phyloP scores from a whole-genome alignment of 768 basidiomycete species.

The Boletus tomentosulus region DNA sequence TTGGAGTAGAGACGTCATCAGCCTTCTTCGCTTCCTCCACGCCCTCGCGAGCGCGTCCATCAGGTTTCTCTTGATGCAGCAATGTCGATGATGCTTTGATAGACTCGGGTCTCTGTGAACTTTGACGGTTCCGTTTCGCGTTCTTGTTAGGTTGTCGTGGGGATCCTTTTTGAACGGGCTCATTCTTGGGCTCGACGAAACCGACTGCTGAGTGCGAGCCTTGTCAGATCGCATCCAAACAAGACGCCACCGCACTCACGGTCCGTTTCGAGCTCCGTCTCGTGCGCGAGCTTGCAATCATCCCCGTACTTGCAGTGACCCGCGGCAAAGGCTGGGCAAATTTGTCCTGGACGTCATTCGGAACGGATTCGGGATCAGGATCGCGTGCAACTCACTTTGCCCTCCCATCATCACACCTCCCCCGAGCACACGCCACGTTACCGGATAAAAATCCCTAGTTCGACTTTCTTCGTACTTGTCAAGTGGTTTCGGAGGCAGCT shows the following conservation, averaged over 20 bases:
- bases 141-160: neutral
- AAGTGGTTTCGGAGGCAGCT: conserved; percentile 27
- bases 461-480: conserved; percentile 33
- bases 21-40: neutral
- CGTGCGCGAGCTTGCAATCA: conserved; percentile 29
- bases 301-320: conserved; percentile 26
- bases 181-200: conserved; percentile 12
- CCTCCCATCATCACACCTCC: conserved; percentile 70
- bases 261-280: conserved; percentile 21
- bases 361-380: neutral
- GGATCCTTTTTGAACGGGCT: neutral
- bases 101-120: conserved; percentile 6
- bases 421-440: conserved; percentile 74
- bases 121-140: conserved; percentile 8
- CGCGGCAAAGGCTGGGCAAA: conserved; percentile 21
- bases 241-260: conserved; percentile 14
- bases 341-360: conserved; percentile 17
- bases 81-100: conserved; percentile 1
- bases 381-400: conserved; percentile 18
- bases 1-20: neutral
- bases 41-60: neutral
- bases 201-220: conserved; percentile 8
- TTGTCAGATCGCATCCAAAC: neutral
- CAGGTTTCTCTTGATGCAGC: neutral
- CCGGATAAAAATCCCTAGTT: conserved; percentile 54